Evolutionary conservation across 495 filamentous ascomycete species (phyloP).

Genomic region (Hypoxylon rickii): DNA sequence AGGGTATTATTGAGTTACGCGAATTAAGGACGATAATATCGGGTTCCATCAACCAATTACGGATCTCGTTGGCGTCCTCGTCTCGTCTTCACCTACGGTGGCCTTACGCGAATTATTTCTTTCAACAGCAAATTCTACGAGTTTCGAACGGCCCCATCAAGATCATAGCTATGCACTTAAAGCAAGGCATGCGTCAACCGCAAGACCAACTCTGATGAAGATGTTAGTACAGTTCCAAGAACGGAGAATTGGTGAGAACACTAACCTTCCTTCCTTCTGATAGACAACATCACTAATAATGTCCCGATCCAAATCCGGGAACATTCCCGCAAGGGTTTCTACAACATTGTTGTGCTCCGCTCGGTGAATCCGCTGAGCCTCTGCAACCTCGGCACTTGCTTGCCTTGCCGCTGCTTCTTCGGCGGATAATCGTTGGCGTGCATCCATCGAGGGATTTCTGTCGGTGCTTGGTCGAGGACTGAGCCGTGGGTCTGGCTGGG

Average conservation of each 20-base stretch:
- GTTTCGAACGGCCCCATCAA: not conserved
- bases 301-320: conserved; percentile 86
- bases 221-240: conserved; percentile 26
- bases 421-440: conserved; percentile 59
- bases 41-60: conserved; percentile 8
- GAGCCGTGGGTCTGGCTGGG: conserved; percentile 53
- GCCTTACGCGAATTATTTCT: not conserved
- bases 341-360: conserved; percentile 90
- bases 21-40: conserved; percentile 3
- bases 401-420: conserved; percentile 94
- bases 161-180: conserved; percentile 56
- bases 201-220: conserved; percentile 73
- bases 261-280: conserved; percentile 88
- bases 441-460: conserved; percentile 34
- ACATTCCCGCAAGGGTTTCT: conserved; percentile 90
- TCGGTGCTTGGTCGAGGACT: conserved; percentile 58
- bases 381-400: conserved; percentile 88
- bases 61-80: not conserved
- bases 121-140: not conserved
- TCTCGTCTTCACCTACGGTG: not conserved
- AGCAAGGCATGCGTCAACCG: conserved; percentile 90
- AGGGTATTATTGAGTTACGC: conserved; percentile 21
- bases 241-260: conserved; percentile 17
- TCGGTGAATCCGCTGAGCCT: conserved; percentile 81
- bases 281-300: conserved; percentile 93